A percentile compares a stretch with the other conserved stretches of the same genome.
These are phyloP conservation scores for Dactylella cylindrospora DNA, from an alignment of 2,329 filamentous ascomycete genomes.

Conservation along the genomic window DNA sequence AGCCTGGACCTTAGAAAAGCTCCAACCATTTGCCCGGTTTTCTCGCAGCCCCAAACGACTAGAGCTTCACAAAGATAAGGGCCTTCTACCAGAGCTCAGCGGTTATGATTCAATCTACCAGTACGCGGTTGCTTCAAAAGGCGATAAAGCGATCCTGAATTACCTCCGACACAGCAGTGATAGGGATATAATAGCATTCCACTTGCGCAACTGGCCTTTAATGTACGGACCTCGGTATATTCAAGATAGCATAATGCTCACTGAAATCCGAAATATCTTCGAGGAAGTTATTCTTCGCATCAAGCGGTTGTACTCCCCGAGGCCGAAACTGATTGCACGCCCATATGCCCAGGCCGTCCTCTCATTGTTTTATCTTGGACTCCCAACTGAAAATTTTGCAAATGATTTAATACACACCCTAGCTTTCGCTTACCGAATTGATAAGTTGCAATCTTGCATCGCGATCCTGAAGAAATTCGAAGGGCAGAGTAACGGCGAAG, in stretches of 20 bases:
- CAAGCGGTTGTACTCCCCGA: not conserved
- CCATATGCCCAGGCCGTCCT: conserved; percentile 31
- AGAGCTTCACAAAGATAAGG: not conserved
- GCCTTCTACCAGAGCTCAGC: not conserved
- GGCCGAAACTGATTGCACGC: not conserved
- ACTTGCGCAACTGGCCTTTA: conserved; percentile 5
- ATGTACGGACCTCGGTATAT: conserved; percentile 13
- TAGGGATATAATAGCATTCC: conserved; percentile 13
- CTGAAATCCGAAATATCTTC: not conserved
- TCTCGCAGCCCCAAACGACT: not conserved
- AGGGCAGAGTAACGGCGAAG: conserved; percentile 8
- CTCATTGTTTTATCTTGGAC: conserved; percentile 23
- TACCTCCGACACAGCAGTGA: not conserved
- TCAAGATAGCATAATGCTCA: conserved; percentile 1
- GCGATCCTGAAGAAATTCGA: conserved; percentile 19
- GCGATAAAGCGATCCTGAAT: not conserved
- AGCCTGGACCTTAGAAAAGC: not conserved
- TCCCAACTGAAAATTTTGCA: conserved; percentile 9
- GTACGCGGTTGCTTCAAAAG: not conserved
- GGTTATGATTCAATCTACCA: not conserved
- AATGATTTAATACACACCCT: conserved; percentile 15
- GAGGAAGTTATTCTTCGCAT: conserved; percentile 6
- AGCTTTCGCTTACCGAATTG: not conserved
- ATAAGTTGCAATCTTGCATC: conserved; percentile 16
- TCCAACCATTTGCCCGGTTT: conserved; percentile 3